These are phyloP conservation scores for Syncephalastrum contaminatum DNA, from an alignment of 371 early-diverging fungal genomes.

Conservation along the genomic window DNA sequence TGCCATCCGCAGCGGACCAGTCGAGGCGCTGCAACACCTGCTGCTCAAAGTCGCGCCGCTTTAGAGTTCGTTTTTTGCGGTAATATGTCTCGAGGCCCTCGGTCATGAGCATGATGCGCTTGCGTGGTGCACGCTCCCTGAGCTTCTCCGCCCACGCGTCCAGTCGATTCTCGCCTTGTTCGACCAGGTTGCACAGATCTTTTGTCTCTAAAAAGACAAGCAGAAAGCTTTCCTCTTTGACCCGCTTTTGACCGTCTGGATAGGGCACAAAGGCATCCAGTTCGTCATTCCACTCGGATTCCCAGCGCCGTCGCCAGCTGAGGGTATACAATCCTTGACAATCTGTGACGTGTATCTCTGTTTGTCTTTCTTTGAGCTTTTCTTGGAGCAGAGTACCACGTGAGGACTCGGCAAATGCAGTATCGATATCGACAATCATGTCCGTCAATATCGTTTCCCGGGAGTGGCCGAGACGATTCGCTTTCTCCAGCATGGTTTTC, in stretches of 20 bases:
- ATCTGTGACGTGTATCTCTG: not conserved
- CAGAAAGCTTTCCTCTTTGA: conserved; percentile 42
- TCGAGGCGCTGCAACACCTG: conserved; percentile 31
- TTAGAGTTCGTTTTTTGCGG: conserved; percentile 28
- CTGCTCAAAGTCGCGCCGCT: conserved; percentile 36
- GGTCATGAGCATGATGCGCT: conserved; percentile 45
- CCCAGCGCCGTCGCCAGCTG: conserved; percentile 50
- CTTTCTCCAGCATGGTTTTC: conserved; percentile 29
- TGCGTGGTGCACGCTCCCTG: conserved; percentile 10
- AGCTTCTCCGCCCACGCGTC: conserved; percentile 17
- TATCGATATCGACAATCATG: conserved; percentile 56
- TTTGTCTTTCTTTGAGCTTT: conserved; percentile 8
- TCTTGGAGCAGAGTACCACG: conserved; percentile 12
- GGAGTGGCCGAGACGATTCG: conserved; percentile 33
- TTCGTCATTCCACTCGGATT: conserved; percentile 50
- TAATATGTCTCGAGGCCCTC: conserved; percentile 58
- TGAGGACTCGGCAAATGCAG: conserved; percentile 16
- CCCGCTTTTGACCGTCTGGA: conserved; percentile 16
- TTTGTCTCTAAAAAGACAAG: conserved; percentile 42
- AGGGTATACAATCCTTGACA: conserved; percentile 25
- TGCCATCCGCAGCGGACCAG: conserved; percentile 4
- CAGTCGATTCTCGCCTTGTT: conserved; percentile 7
- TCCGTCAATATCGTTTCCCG: conserved; percentile 48
- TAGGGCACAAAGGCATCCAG: conserved; percentile 49
- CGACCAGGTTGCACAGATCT: conserved; percentile 32